phyloP scores from a whole-genome alignment of 768 basidiomycete genomes.

The Suillus subluteus region DNA sequence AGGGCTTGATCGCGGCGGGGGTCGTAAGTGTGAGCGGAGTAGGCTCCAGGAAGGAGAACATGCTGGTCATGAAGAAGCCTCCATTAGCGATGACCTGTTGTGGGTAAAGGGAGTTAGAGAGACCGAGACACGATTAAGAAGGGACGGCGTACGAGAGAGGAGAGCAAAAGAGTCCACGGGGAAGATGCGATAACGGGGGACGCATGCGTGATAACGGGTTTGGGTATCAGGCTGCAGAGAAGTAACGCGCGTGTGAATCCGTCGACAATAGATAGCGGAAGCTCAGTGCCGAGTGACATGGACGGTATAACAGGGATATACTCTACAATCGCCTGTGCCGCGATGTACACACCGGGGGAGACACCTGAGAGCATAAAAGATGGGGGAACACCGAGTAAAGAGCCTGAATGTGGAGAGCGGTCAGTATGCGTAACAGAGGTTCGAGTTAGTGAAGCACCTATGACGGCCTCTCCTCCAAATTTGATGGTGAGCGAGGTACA shows the following conservation, averaged over 20 bases:
- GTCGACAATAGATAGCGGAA: conserved; percentile 76
- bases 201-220: conserved; percentile 58
- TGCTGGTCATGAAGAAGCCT: conserved; percentile 79
- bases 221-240: conserved; percentile 77
- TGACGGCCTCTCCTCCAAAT: conserved; percentile 77
- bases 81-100: conserved; percentile 70
- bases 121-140: neutral
- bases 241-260: conserved; percentile 80
- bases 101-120: neutral
- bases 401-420: conserved; percentile 42
- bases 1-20: conserved; percentile 76
- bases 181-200: conserved; percentile 59
- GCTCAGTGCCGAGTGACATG: conserved; percentile 59
- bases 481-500: conserved; percentile 67
- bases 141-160: conserved; percentile 61
- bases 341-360: conserved; percentile 63
- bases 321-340: conserved; percentile 63
- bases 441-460: conserved; percentile 46
- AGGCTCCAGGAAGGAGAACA: conserved; percentile 77
- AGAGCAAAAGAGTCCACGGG: conserved; percentile 75
- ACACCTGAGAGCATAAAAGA: conserved; percentile 81
- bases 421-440: neutral
- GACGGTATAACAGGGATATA: conserved; percentile 58
- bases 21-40: conserved; percentile 69
- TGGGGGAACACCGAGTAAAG: conserved; percentile 65